Evolutionary conservation across 306 rosid species (phyloP), one percentile per base, ranked within the genome.

Genomic region (Cucurbita maxima): DNA sequence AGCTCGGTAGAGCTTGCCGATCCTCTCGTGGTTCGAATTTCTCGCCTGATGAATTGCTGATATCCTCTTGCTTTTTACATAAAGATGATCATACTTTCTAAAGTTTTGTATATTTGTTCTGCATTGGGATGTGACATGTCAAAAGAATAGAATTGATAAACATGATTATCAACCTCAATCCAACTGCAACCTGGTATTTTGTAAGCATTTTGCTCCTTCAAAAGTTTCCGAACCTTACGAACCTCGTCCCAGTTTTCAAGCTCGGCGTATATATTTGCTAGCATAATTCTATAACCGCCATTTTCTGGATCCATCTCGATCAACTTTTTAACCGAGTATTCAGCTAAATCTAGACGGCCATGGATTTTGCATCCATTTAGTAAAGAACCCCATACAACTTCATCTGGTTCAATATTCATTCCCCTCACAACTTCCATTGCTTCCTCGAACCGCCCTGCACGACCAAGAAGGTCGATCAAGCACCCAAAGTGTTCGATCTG

Each of bases 331-430:
- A 92, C 86, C 3, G 90, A 81, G 36, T 82, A 73, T 79, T 92
- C 92, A 15, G 94, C 96, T 66, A 89, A 83, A 76, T 89, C 94
- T 6, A 60, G 66, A 9, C 83, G 83, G n/a, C 96, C 85, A 73
- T 89, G 79, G 69, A 89, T 84, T 75, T 86, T 92, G 71, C 94
- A 89, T 64, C 89, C 90, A 66, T 89, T 92, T 34, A 89, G 80
- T 75, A 92, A 75, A 77, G 97, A 92, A 72, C 89, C 93, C 97
- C 97, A 89, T 43, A 92, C 82, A n/a, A 83, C 97, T 79, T 87
- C 97, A 75, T 89, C 92, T 2, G 96, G 88, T 79, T 87, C 87
- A 81, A 86, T 83, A 66, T 72, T 85, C 97, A 92, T 87, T 72
- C 84, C 77, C 67, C 66, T 81, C 58, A 87, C 77, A 71, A 86